These are phyloP conservation scores for Phialocephala sp. DNA, from an alignment of 2,329 filamentous ascomycete genomes.

Conservation along the genomic window DNA sequence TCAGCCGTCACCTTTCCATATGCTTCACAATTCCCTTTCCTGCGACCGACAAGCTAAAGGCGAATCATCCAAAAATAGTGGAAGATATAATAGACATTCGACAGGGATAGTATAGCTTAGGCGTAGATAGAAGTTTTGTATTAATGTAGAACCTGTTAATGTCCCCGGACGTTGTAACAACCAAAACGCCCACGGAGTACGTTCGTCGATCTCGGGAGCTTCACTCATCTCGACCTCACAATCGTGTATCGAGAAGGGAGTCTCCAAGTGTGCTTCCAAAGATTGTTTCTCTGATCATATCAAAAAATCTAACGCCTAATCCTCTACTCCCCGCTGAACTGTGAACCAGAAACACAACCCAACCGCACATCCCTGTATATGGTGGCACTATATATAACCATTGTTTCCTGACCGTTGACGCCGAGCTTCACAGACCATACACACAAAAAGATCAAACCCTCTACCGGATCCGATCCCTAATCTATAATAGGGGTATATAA, in stretches of 20 bases:
- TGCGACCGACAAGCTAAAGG: no score
- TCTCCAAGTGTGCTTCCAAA: neutral
- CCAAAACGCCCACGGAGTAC: no score
- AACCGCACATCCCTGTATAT: neutral
- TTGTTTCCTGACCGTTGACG: neutral
- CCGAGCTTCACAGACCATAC: neutral
- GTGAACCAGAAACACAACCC: neutral
- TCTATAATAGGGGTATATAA: conserved; percentile 10
- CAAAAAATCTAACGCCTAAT: neutral
- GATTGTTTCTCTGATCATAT: neutral
- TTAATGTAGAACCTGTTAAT: no score
- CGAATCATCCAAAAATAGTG: no score
- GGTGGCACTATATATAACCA: neutral
- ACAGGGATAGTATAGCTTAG: no score
- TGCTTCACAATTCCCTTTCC: no score
- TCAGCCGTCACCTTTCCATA: neutral
- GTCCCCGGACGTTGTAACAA: no score
- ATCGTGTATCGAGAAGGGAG: neutral
- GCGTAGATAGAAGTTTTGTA: no score
- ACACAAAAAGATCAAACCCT: neutral
- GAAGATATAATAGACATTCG: no score
- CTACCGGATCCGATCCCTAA: neutral
- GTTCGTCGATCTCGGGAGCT: neutral
- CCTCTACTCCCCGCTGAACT: neutral
- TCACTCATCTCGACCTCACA: neutral